Base-by-base conservation (phyloP, 23 red algal genomes). In the Gracilaria gracilis region DNA sequence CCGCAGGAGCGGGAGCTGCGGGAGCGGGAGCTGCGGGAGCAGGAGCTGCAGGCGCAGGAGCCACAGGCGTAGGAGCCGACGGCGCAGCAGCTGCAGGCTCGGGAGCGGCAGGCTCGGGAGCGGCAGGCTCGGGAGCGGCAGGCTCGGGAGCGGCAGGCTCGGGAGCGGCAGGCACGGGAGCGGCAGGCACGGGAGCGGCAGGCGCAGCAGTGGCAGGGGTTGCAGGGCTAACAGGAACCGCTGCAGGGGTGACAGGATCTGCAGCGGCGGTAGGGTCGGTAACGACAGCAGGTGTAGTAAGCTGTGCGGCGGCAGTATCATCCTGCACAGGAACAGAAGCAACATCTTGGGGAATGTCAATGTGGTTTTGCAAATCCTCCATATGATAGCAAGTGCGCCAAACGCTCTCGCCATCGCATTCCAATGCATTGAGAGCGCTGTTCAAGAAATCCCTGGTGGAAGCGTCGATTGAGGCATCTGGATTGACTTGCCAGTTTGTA, bases 301-400 rank as follows among this genome's bases (percentile, higher is more conserved):
- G 74, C 23, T 78, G 15, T 42, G 20, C 46, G 54, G 33, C 79
- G 33, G 42, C 20, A 35, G 24, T 55, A 61, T 6, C 58, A 53
- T 16, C 37, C 53, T 49, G 57, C 20, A 29, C 35, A 47, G 65
- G 40, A 67, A 67, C 25, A 0, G 62, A 19, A n/a, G 57, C 44
- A 66, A 69, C 27, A 24, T 61, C 57, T 20, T 50, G 71, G 0
- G 87, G 87, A 71, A 90, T 66, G 21, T 81, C 76, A 62, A 90
- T 61, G 58, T 90, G 71, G 57, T 80, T 80, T 31, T 90, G 87
- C 74, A 66, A 11, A 55, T 80, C 64, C 57, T 90, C 87, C 87
- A 90, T 67, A 16, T 90, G 67, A 48, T 80, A 90, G 46, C 87
- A 90, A 19, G 50, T 80, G 12, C 27, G 36, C 87, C 87, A 90